These are phyloP conservation scores for Fusarium sp. DNA, from an alignment of 2,329 filamentous ascomycete genomes.

Conservation along the genomic window DNA sequence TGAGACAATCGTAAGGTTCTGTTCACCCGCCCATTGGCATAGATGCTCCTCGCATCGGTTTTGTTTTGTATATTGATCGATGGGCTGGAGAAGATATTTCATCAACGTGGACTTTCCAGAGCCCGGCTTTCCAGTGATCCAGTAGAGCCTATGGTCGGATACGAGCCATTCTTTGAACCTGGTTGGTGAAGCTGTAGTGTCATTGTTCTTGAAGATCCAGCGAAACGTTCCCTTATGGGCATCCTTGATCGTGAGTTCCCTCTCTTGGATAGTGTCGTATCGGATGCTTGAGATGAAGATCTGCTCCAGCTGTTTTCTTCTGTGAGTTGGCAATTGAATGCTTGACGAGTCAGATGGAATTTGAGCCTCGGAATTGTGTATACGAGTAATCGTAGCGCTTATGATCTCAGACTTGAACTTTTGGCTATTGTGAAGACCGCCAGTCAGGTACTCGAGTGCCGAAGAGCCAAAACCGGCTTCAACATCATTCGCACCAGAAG, in stretches of 20 bases:
- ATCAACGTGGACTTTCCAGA: conserved; percentile 14
- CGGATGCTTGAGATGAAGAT: conserved; percentile 1
- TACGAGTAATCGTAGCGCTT: not conserved
- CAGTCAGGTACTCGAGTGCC: not conserved
- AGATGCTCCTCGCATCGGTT: not conserved
- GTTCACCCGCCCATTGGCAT: not conserved
- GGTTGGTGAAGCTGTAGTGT: rapidly evolving
- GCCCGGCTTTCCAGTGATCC: conserved; percentile 26
- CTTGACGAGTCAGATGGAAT: not conserved
- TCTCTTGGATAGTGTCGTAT: conserved; percentile 19
- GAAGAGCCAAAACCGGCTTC: not conserved
- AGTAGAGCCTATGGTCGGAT: not conserved
- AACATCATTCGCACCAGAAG: not conserved
- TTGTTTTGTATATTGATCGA: too few species aligned
- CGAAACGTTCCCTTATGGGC: conserved; percentile 13
- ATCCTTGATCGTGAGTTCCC: conserved; percentile 13
- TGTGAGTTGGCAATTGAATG: not conserved
- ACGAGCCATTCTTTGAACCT: conserved; percentile 17
- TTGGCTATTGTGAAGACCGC: not conserved
- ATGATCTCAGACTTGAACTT: not conserved
- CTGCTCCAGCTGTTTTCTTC: not conserved
- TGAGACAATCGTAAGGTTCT: not conserved
- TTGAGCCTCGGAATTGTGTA: not conserved
- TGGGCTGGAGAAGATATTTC: conserved; percentile 6
- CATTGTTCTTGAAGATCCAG: conserved; percentile 2